Evolutionary conservation across 2,329 filamentous ascomycete genomes (phyloP), one percentile per base, ranked within the genome.

Genomic region (Aurifilum marmelostoma): DNA sequence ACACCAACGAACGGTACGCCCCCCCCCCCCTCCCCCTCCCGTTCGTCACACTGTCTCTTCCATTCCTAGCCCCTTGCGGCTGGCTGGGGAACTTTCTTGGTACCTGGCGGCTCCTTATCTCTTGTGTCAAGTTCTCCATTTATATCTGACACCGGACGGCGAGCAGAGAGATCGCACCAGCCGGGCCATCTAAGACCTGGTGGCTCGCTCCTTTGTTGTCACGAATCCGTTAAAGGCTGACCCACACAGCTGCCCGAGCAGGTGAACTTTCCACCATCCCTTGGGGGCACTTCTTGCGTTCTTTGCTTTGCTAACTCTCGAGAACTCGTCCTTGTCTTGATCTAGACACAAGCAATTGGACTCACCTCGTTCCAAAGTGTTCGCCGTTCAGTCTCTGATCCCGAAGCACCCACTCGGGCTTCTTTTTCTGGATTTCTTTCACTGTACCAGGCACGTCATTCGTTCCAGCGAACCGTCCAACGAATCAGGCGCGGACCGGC

Each of bases 41-140:
- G 37, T 62, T 62, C n/a, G 59, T 43, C 24, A 18, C 21, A 9
- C 6, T 47, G 18, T 39, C 7, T 47, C 43, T n/a, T 47, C n/a
- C 41, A 50, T 63, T 63, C 61, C 41, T 63, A 63, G 41, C 39
- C 41, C 41, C 61, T 58, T 18, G 34, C 43, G 50, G 54, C n/a
- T 9, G 18, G 43, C 43, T 43, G 39, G 32, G 47, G n/a, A n/a
- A 39, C 34, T 61, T 67, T 47, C 43, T 21, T 61, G 58, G 21
- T 62, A 18, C 58, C 65, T 62, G 39, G 65, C 65, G 24, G 6
- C 21, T 60, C 60, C 65, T 66, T 66, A 66, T 66, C 65, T 60
- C 29, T 61, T 66, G 65, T 66, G 58, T 41, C 65, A 61, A 18
- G 16, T 50, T 62, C 24, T 52, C 52, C 65, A 67, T 67, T 47